Base-by-base conservation (phyloP, 495 filamentous ascomycete species). In the Aspergillus sparsus region DNA sequence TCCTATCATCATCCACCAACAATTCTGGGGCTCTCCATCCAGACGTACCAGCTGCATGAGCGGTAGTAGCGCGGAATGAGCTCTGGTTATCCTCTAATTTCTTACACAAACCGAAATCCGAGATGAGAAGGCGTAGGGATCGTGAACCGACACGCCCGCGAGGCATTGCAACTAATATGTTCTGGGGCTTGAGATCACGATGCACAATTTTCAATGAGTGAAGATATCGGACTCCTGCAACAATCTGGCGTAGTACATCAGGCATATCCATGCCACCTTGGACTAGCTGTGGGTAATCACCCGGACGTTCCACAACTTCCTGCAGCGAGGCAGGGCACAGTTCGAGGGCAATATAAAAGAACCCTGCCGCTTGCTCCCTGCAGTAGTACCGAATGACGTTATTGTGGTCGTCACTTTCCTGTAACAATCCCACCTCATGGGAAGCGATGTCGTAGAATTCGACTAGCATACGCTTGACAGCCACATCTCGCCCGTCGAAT, bases 351-450 rank as follows among this genome's bases (percentile, higher is more conserved):
- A 98, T 98, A 69, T 98, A 98, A 21, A 97, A 81, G 72, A 98
- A 98, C n/a, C 88, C 87, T 13, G 87, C 82, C 8, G 90, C 89
- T 64, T 91, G 85, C 66, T 95, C 90, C 68, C 94, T 92, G 59
- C 91, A 91, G 66, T 88, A 96, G 68, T 98, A 98, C 47, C 94
- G 90, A 64, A 98, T 96, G 39, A 98, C 93, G 67, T 98, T 98
- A 7, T 87, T 86, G 67, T 98, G 93, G 64, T 96, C 92, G 66
- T 98, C 94, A 64, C 93, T 96, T 67, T 97, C 90, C 60, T 94
- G 85, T 35, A 98, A 74, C 13, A 97, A 75, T 45, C 89, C 87
- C 2, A 96, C 93, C 69, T 98, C 94, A 60, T 97, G 93, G 18
- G 89, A 89, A 10, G 95, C 95, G 64, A 98, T 92, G 55, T 97